These are phyloP conservation scores for Thelonectria rubi DNA, from an alignment of 2,329 filamentous ascomycete species.

Conservation along the genomic window DNA sequence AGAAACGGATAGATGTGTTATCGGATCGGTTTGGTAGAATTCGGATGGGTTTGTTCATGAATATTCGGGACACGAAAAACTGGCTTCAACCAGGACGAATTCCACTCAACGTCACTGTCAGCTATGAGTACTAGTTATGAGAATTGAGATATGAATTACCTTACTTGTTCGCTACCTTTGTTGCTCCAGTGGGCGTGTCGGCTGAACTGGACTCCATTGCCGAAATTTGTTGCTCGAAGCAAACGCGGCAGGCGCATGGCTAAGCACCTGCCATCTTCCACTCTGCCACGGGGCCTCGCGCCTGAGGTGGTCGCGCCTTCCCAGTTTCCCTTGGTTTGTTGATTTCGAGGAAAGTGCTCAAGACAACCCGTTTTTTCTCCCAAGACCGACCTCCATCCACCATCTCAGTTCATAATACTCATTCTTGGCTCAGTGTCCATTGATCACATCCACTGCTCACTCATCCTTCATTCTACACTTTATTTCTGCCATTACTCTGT, in stretches of 20 bases:
- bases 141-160: not conserved
- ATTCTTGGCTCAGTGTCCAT: not conserved
- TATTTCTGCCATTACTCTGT: not conserved
- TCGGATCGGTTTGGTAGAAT: conserved; percentile 22
- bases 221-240: too few relatives aligned
- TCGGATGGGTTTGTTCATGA: conserved; percentile 28
- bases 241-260: too few relatives aligned
- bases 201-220: too few relatives aligned
- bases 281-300: not conserved
- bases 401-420: not conserved
- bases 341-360: not conserved
- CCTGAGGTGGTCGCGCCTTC: not conserved
- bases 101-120: conserved; percentile 30
- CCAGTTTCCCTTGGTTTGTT: not conserved
- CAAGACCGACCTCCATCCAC: not conserved
- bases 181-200: too few relatives aligned
- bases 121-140: conserved; percentile 18
- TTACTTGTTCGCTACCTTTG: not conserved
- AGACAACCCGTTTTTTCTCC: not conserved
- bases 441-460: not conserved
- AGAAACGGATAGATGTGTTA: conserved; percentile 5
- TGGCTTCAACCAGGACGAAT: conserved; percentile 23
- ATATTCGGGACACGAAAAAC: conserved; percentile 21
- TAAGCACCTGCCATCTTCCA: too few relatives aligned
- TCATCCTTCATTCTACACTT: not conserved